phyloP scores from a whole-genome alignment of 139 green algal species.

The Micractinium conductrix region DNA sequence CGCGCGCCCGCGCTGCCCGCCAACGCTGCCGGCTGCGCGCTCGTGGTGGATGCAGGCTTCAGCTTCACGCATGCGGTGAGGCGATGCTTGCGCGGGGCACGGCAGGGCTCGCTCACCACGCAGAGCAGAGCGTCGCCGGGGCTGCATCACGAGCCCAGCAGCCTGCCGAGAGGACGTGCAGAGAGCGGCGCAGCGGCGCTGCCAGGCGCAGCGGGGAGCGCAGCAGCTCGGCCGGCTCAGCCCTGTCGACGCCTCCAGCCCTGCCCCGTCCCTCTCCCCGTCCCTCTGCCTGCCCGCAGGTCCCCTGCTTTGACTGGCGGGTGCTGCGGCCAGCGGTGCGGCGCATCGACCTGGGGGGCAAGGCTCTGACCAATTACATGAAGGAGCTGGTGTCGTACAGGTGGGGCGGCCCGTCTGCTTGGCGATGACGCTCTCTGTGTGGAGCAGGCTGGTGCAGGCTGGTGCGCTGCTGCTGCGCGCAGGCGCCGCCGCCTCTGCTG shows the following conservation, averaged over 20 bases:
- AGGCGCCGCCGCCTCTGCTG: too few relatives aligned
- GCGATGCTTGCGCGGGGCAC: too few relatives aligned
- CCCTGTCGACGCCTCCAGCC: too few relatives aligned
- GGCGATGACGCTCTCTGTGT: neutral
- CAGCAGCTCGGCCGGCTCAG: too few relatives aligned
- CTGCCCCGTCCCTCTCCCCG: too few relatives aligned
- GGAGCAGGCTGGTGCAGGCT: neutral
- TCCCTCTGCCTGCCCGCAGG: neutral
- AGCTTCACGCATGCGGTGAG: constrained; percentile 78
- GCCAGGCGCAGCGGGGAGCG: too few relatives aligned
- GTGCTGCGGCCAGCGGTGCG: constrained; percentile 60
- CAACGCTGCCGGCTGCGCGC: constrained; percentile 43
- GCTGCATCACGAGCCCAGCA: too few relatives aligned
- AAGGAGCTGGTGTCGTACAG: constrained; percentile 96
- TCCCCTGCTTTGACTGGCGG: constrained; percentile 73
- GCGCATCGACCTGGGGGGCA: constrained; percentile 96
- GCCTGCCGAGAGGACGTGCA: too few relatives aligned
- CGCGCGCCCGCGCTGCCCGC: constrained; percentile 48
- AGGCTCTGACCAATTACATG: constrained; percentile 97
- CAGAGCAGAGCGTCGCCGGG: too few relatives aligned
- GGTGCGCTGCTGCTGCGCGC: neutral
- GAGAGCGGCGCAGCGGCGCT: too few relatives aligned
- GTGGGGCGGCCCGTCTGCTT: constrained; percentile 5
- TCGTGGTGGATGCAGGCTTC: constrained; percentile 84
- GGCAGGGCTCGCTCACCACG: too few relatives aligned